Evolutionary conservation across 768 basidiomycete species (phyloP), one percentile per base, ranked within the genome.

Genomic region (Suillus subluteus): DNA sequence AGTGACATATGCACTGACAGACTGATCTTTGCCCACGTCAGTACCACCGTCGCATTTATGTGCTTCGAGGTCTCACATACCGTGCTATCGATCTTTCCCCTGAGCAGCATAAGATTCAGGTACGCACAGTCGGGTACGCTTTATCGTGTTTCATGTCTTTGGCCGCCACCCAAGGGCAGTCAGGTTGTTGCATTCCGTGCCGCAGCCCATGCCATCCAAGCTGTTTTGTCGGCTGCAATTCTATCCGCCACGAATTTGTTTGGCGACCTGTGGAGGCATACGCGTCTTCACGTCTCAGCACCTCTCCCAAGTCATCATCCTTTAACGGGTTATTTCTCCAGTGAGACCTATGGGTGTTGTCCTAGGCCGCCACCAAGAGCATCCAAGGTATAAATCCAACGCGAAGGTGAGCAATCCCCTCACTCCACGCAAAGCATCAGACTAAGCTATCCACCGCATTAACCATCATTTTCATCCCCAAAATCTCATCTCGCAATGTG

Each of bases 311-410:
- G 16, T 8, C 9, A 30, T 54, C 30, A 54, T 30, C 8, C 2
- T 30, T 18, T 11, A 18, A 8, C 2, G 30, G 16, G 16, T 11
- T 30, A 2, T 32, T 16, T 32, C 30, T 54, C 30, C 30, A 21
- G 16, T 18, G 16, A 55, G 30, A 52, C 50, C 2, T 55, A 18
- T 30, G 52, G 16, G 7, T 9, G 8, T 32, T 30, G 6, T 32
- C 52, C 52, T 54, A 54, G 52, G 52, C 52, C 52, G 52, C 52
- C 52, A 54, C 52, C 52, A 18, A 32, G 54, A 32, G 26, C 18
- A 32, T 32, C 18, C 2, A 5, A 21, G 30, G 11, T 55, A 55
- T 55, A 55, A 55, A 55, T 55, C 2, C 9, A 55, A 32, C 32
- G 32, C 21, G 32, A 55, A 35, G 54, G 32, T 55, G 18, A 55